These are phyloP conservation scores for Paraurostyla sp. DNA, from an alignment of 73 alveolate genomes.

Conservation along the genomic window DNA sequence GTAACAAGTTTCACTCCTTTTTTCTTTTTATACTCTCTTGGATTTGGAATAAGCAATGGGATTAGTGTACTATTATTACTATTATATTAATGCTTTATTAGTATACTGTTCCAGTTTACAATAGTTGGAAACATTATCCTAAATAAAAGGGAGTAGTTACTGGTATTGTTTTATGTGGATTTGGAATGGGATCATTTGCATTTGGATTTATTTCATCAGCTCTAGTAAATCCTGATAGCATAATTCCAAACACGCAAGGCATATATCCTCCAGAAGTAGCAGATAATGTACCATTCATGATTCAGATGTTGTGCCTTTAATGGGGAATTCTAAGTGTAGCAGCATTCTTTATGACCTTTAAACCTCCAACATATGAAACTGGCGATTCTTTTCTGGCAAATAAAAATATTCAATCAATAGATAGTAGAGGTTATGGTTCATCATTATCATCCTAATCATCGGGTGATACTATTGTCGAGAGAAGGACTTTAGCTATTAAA, in stretches of 20 bases:
- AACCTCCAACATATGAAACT: neutral
- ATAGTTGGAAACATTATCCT: conserved; percentile 63
- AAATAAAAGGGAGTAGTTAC: conserved; percentile 59
- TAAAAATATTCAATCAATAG: neutral
- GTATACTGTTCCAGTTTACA: conserved; percentile 40
- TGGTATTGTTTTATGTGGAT: conserved; percentile 69
- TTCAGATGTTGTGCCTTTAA: conserved; percentile 14
- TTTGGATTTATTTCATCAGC: conserved; percentile 70
- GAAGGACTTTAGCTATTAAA: too few relatives aligned
- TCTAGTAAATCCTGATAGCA: conserved; percentile 74
- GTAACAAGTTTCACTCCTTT: neutral
- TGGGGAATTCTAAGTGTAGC: conserved; percentile 54
- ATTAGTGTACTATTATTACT: conserved; percentile 6
- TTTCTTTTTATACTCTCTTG: neutral
- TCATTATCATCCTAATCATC: too few relatives aligned
- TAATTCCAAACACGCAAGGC: conserved; percentile 18
- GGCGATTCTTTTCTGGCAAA: neutral
- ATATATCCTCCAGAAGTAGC: conserved; percentile 59
- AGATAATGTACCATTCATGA: conserved; percentile 74
- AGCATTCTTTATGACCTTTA: conserved; percentile 20
- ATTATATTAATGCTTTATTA: neutral
- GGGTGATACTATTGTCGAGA: too few relatives aligned
- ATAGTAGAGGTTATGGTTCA: neutral
- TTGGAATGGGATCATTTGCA: conserved; percentile 77
- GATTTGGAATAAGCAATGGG: conserved; percentile 32